Evolutionary conservation across 768 basidiomycete species (phyloP).

Genomic region (Solioccasus polychromus): DNA sequence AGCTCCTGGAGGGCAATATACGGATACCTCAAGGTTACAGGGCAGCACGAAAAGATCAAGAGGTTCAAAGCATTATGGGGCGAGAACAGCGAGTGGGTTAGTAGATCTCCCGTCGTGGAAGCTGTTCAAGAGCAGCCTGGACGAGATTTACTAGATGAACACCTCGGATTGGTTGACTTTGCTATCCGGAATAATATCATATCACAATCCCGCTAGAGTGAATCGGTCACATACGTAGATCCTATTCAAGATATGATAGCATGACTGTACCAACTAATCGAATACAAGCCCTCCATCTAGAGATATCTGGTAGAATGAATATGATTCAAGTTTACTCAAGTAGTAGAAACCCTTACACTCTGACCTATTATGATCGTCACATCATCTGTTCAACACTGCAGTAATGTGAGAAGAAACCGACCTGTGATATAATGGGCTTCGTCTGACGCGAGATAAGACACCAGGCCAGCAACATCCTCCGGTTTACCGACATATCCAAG

Average conservation of each 20-base stretch:
- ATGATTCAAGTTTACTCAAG: no score
- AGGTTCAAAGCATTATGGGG: conserved; percentile 32
- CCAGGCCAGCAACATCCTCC: conserved; percentile 30
- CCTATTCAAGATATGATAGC: no score
- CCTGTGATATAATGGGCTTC: conserved; percentile 38
- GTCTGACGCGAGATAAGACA: conserved; percentile 34
- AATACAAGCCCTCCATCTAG: no score
- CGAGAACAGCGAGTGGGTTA: conserved; percentile 29
- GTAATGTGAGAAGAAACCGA: no score
- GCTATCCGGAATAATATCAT: background rate
- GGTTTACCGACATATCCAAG: no score
- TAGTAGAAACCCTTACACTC: no score
- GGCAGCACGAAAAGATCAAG: conserved; percentile 4
- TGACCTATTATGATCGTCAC: no score
- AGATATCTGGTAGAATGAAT: no score
- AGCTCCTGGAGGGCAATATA: conserved; percentile 36
- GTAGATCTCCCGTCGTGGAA: background rate
- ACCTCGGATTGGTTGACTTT: conserved; percentile 1
- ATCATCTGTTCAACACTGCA: no score
- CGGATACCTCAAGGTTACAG: conserved; percentile 18
- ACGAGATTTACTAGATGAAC: background rate
- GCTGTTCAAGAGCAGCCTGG: background rate
- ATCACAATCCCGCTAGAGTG: no score
- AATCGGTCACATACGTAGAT: no score
- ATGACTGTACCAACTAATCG: no score